phyloP scores from a whole-genome alignment of 2,329 filamentous ascomycete species.

The Aureobasidium uvarum region DNA sequence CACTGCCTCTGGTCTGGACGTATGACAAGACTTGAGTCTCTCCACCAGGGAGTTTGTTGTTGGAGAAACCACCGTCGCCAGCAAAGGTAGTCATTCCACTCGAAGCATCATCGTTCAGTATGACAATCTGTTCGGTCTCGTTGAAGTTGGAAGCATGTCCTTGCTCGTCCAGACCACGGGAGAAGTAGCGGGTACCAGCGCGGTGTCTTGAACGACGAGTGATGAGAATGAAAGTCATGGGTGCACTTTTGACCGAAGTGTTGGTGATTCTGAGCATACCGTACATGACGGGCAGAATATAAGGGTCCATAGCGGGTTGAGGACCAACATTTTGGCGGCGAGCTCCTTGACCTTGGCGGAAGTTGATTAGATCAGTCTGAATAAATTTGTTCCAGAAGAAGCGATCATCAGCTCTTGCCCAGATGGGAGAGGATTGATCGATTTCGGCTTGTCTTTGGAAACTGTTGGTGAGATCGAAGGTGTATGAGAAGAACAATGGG shows the following conservation, averaged over 20 bases:
- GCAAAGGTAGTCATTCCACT: constrained; percentile 76
- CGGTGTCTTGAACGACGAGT: constrained; percentile 85
- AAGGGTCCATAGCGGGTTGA: constrained; percentile 80
- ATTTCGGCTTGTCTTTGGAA: constrained; percentile 79
- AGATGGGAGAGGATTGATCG: constrained; percentile 69
- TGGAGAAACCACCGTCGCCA: constrained; percentile 71
- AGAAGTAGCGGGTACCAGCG: constrained; percentile 91
- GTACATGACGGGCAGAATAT: constrained; percentile 92
- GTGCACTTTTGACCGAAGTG: constrained; percentile 79
- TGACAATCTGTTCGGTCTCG: constrained; percentile 90
- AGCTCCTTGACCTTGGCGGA: constrained; percentile 62
- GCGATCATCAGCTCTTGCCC: constrained; percentile 90
- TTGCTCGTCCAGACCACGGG: constrained; percentile 86
- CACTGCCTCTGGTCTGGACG: constrained; percentile 93
- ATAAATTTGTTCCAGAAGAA: constrained; percentile 99
- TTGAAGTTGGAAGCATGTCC: constrained; percentile 99
- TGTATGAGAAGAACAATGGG: constrained; percentile 98
- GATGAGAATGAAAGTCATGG: constrained; percentile 82
- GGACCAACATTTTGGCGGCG: constrained; percentile 63
- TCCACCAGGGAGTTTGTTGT: constrained; percentile 62
- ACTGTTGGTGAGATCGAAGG: constrained; percentile 91
- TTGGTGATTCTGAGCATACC: constrained; percentile 91
- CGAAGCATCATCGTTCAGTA: constrained; percentile 76
- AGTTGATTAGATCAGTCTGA: constrained; percentile 86
- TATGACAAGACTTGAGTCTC: constrained; percentile 91